Evolutionary conservation across 257 asterid species (phyloP).

Genomic region (Plantago major): DNA sequence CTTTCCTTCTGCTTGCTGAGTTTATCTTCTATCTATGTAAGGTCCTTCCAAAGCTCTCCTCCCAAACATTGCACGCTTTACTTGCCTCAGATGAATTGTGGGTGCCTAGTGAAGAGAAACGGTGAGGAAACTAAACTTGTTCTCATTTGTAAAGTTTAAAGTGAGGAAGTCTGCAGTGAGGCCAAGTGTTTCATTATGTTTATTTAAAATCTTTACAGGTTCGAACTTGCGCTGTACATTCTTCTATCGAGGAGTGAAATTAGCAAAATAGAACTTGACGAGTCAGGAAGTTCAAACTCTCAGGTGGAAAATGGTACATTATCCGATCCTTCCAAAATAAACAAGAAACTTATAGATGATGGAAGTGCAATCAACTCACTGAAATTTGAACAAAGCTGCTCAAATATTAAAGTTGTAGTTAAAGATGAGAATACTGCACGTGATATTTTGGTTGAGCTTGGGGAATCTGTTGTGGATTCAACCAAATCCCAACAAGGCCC

Average conservation of each 20-base stretch:
- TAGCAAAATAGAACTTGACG: slow-evolving; percentile 49
- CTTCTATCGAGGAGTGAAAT: slow-evolving; percentile 61
- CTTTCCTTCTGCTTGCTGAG: slow-evolving; percentile 11
- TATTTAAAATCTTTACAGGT: slow-evolving; percentile 36
- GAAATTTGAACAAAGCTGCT: slow-evolving; percentile 41
- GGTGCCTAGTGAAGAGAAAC: slow-evolving; percentile 93
- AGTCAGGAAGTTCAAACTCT: slow-evolving; percentile 39
- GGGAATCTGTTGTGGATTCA: slow-evolving; percentile 53
- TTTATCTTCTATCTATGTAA: slow-evolving; percentile 27
- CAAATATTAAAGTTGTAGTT: slow-evolving; percentile 42
- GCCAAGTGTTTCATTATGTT: slow-evolving; percentile 15
- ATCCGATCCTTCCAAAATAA: slow-evolving; percentile 40
- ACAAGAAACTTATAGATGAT: slow-evolving; percentile 35
- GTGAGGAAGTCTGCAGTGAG: background rate
- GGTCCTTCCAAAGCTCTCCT: slow-evolving; percentile 96
- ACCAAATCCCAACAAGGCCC: slow-evolving; percentile 15
- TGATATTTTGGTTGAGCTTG: slow-evolving; percentile 64
- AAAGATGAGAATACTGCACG: slow-evolving; percentile 49
- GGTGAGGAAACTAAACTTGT: slow-evolving; percentile 45
- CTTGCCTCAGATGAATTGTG: slow-evolving; percentile 89
- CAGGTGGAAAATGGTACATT: slow-evolving; percentile 33
- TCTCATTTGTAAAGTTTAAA: slow-evolving; percentile 15
- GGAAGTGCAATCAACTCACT: slow-evolving; percentile 35
- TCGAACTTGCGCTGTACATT: slow-evolving; percentile 74
- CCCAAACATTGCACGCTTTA: slow-evolving; percentile 83